Evolutionary conservation across 1,284 basidiomycete genomes (phyloP), one percentile per base, ranked within the genome.

Genomic region (Leccinum colubrinum): DNA sequence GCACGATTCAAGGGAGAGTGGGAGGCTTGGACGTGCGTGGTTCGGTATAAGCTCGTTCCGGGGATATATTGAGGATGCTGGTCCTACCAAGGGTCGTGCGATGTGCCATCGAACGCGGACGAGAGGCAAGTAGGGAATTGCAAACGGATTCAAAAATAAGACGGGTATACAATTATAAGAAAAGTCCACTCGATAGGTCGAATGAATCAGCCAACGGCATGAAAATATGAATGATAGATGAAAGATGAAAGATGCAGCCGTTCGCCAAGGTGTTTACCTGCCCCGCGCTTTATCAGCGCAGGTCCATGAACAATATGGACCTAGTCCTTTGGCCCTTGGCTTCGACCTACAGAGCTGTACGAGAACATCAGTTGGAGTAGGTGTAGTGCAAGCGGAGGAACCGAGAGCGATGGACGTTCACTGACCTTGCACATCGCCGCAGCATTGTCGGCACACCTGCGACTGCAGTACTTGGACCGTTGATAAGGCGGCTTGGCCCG

Each of bases 401-500:
- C 4, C 2, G 12, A 39, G 17, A 46, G 0, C 1, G 14, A 46
- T 9, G 20, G 9, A 14, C 2, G 46, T 14, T 2, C 0, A 33
- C 59, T n/a, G 35, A 67, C 74, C 35, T 75, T 69, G 61, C 75
- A 77, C 48, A 61, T 62, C 55, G 59, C 62, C 22, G 66, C 64
- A 39, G 80, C 83, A 65, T 80, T 79, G 17, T 74, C 72, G n/a
- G 82, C 83, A 69, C 85, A 87, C 30, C 77, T 82, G 69, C 83
- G 85, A 58, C 84, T 83, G 68, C 86, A 87, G 62, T 81, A 86
- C 1, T 77, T 73, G 66, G 82, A 79, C 48, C 76, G 78, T 15
- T 74, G 77, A 61, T 78, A 79, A 62, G 78, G 80, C 6, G 84
- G 83, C 65, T 83, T 85, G 70, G 79, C 74, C 63, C 80, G 79